phyloP scores from a whole-genome alignment of 2,329 filamentous ascomycete species.

The Aspergillus niger region DNA sequence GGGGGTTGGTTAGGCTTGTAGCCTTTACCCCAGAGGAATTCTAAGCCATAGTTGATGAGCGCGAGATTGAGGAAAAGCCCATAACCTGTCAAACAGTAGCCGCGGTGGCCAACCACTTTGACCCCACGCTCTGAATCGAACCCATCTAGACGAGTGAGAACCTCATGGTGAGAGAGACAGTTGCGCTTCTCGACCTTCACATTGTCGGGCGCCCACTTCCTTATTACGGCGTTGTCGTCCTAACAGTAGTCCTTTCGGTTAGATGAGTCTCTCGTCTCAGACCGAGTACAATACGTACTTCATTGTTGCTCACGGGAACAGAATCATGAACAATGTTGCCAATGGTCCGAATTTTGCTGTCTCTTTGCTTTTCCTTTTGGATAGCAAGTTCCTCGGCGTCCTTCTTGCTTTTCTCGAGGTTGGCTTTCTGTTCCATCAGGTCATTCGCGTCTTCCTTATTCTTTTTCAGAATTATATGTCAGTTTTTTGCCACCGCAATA shows the following conservation, averaged over 20 bases:
- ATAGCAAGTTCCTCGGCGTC: constrained; percentile 70
- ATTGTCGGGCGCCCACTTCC: constrained; percentile 79
- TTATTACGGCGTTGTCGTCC: constrained; percentile 78
- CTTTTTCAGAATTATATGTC: constrained; percentile 40
- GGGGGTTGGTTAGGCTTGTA: constrained; percentile 84
- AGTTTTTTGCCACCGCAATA: background rate
- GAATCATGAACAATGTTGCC: constrained; percentile 91
- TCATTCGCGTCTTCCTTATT: constrained; percentile 85
- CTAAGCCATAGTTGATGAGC: constrained; percentile 89
- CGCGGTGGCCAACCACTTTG: constrained; percentile 91
- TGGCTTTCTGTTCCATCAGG: constrained; percentile 74
- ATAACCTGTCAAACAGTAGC: constrained; percentile 88
- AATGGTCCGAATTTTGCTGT: constrained; percentile 78
- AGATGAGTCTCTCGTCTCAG: background rate
- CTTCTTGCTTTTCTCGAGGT: constrained; percentile 81
- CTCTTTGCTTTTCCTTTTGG: constrained; percentile 73
- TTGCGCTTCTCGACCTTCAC: constrained; percentile 73
- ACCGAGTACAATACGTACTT: constrained; percentile 51
- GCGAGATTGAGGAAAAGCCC: constrained; percentile 91
- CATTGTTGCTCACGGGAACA: constrained; percentile 79
- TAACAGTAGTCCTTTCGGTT: constrained; percentile 24
- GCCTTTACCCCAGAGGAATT: constrained; percentile 79
- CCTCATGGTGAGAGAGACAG: constrained; percentile 89
- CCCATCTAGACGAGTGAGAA: constrained; percentile 81
- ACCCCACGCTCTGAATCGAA: constrained; percentile 91